phyloP scores from a whole-genome alignment of 495 filamentous ascomycete species.

The Penicillium coffeae region DNA sequence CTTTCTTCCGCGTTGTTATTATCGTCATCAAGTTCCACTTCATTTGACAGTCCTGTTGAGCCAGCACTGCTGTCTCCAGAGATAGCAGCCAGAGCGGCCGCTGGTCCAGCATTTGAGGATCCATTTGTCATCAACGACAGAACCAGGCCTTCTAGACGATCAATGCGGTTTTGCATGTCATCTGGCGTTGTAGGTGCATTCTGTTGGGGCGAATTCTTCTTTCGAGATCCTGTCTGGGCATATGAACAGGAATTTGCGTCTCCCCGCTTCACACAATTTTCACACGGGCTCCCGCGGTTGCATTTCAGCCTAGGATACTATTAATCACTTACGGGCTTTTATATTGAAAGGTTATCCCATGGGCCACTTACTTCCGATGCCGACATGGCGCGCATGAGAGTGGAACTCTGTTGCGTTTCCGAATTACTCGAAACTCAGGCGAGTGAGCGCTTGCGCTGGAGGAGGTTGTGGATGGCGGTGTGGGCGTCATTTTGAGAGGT shows the following conservation, averaged over 20 bases:
- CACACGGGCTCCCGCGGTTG: constrained; percentile 86
- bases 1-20: constrained; percentile 59
- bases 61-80: constrained; percentile 57
- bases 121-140: constrained; percentile 95
- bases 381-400: constrained; percentile 92
- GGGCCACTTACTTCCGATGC: constrained; percentile 76
- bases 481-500: constrained; percentile 62
- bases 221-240: constrained; percentile 71
- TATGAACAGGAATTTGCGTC: constrained; percentile 86
- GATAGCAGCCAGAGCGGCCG: constrained; percentile 60
- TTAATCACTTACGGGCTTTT: background rate
- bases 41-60: constrained; percentile 40
- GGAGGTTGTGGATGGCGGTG: constrained; percentile 81
- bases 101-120: constrained; percentile 56
- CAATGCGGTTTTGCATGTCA: constrained; percentile 99
- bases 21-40: constrained; percentile 58
- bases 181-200: constrained; percentile 64
- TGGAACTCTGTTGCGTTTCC: constrained; percentile 91
- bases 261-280: constrained; percentile 89
- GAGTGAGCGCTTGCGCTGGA: constrained; percentile 72
- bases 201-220: constrained; percentile 64
- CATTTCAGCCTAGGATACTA: constrained; percentile 70
- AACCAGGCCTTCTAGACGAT: constrained; percentile 91
- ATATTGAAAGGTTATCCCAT: background rate
- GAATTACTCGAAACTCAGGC: constrained; percentile 85